A percentile compares a stretch with the other conserved stretches of the same genome.
phyloP scores from a whole-genome alignment of 2,329 filamentous ascomycete genomes.

The Tolypocladium nubicola region DNA sequence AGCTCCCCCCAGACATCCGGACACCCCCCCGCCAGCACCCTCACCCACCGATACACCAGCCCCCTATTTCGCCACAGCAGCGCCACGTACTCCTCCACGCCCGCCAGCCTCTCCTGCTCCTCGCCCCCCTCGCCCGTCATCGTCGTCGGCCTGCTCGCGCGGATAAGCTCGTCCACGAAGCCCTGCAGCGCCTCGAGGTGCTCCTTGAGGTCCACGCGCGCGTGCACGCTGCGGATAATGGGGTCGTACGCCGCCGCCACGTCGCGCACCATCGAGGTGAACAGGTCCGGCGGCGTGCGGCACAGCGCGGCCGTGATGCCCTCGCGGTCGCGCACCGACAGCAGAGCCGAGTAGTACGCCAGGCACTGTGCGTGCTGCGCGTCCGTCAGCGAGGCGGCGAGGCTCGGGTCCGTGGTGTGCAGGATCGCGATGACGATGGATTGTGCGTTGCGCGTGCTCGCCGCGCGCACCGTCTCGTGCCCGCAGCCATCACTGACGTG shows the following conservation, averaged over 20 bases:
- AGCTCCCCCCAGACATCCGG: constrained; percentile 54
- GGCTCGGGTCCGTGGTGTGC: constrained; percentile 34
- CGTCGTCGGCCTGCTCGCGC: constrained; percentile 37
- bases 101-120: constrained; percentile 31
- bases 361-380: constrained; percentile 53
- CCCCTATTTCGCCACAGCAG: constrained; percentile 54
- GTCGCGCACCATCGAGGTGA: constrained; percentile 60
- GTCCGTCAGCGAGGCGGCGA: constrained; percentile 39
- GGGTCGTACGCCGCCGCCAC: constrained; percentile 60
- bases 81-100: constrained; percentile 61
- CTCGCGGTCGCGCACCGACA: constrained; percentile 64
- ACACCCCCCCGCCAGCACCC: constrained; percentile 57
- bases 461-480: constrained; percentile 48
- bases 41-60: constrained; percentile 58
- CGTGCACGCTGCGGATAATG: constrained; percentile 61
- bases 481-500: constrained; percentile 43
- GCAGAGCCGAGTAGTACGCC: constrained; percentile 60
- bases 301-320: constrained; percentile 58
- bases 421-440: constrained; percentile 63
- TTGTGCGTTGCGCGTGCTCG: constrained; percentile 36
- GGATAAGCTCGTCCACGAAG: constrained; percentile 64
- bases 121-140: constrained; percentile 20
- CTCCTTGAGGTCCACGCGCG: constrained; percentile 58
- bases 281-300: constrained; percentile 56
- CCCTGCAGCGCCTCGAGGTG: constrained; percentile 56